Evolutionary conservation across 306 rosid species (phyloP), one percentile per base, ranked within the genome.

Genomic region (Quercus wislizeni): DNA sequence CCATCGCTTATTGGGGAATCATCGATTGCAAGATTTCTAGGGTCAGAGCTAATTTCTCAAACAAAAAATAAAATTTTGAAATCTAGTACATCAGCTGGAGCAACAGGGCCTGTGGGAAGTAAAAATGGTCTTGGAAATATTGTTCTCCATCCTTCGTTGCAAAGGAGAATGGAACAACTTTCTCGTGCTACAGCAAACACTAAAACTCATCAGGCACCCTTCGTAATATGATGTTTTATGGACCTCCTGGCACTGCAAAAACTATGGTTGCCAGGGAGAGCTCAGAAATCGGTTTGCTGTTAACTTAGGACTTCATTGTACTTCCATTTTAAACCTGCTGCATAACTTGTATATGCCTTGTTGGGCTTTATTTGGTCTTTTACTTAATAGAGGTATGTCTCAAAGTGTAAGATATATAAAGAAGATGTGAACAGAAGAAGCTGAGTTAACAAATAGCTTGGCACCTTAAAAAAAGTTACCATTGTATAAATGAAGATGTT

Each of bases 221-320:
- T 96, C 71, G 98, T 62, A 96, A 96, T 78, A 91, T 96, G 98
- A 90, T 96, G 72, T 96, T 96, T 82, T 93, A 96, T 86, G 99
- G 98, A 59, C 97, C 94, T 72, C 99, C 99, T 68, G 99, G 99
- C 52, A 96, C 30, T 69, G 12, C 27, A 15, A 93, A 96, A 91
- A 96, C 99, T 19, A 85, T 93, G 98, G 98, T 96, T 85, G 99
- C 98, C 5, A 90, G 91, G 87, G 98, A 93, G 83, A 96, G 98
- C 99, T 74, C 91, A 87, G 76, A 93, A 90, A 85, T 96, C 96
- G 86, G 99, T 96, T 90, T 69, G 79, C 55, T 65, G 35, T 20
- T 51, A 57, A 75, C 59, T 57, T 64, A 8, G 58, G 9, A 23
- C 76, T 72, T 78, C 78, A 21, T 61, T 83, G 74, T 41, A 13